A percentile compares a stretch with the other conserved stretches of the same genome.
Evolutionary conservation across 129 eudicot species (phyloP).

Genomic region (Flaveria brownii): DNA sequence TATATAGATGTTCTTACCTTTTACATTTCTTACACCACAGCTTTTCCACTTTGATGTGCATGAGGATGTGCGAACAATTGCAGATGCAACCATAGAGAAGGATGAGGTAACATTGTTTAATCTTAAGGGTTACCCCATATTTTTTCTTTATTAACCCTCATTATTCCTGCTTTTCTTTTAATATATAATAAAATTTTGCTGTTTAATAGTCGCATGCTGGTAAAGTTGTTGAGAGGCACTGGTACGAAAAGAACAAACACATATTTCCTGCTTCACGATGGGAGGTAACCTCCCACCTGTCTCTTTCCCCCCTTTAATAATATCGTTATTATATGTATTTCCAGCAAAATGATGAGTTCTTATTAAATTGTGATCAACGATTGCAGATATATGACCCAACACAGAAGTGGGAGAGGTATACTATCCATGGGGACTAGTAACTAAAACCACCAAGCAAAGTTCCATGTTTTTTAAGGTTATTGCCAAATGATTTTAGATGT

Average conservation of each 20-base stretch:
- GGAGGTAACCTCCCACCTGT: constrained; percentile 63
- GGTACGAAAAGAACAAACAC: constrained; percentile 99
- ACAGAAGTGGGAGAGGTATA: constrained; percentile 96
- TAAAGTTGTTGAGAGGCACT: constrained; percentile 97
- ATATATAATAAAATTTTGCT: background rate
- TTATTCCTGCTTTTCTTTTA: no score
- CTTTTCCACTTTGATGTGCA: constrained; percentile 99
- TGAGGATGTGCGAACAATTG: constrained; percentile 95
- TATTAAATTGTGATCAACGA: constrained; percentile 11
- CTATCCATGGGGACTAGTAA: constrained; percentile 85
- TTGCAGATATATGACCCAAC: constrained; percentile 96
- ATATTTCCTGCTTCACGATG: constrained; percentile 99
- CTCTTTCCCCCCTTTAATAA: background rate
- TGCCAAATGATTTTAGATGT: background rate
- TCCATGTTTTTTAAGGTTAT: constrained; percentile 13
- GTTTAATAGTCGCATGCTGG: constrained; percentile 94
- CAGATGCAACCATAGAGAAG: constrained; percentile 95
- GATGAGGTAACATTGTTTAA: constrained; percentile 69
- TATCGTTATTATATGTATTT: background rate
- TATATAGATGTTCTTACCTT: background rate
- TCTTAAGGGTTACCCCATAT: background rate
- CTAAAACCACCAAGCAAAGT: constrained; percentile 12
- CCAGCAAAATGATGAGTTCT: background rate
- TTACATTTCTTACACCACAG: constrained; percentile 39
- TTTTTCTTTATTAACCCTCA: background rate